These are phyloP conservation scores for Sporothrix mexicana DNA, from an alignment of 2,329 filamentous ascomycete genomes.

Conservation along the genomic window DNA sequence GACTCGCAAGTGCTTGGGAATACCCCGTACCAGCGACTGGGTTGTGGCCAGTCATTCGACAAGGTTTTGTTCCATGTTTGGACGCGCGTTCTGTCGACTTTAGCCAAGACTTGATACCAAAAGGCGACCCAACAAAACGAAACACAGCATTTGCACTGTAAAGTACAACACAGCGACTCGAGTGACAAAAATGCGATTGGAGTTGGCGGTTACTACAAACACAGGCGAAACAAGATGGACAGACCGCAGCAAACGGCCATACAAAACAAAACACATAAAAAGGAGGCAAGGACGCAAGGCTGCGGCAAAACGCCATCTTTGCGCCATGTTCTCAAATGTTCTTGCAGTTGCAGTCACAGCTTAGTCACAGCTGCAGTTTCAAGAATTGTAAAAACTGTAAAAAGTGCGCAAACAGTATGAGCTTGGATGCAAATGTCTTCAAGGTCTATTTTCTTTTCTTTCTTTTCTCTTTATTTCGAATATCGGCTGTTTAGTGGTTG, in stretches of 20 bases:
- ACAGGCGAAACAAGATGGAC: constrained; percentile 16
- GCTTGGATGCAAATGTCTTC: not conserved
- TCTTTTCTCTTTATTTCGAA: not conserved
- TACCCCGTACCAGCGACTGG: too few relatives aligned
- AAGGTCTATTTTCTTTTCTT: not conserved
- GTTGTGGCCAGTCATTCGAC: not conserved
- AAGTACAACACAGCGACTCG: too few relatives aligned
- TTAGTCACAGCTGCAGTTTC: not conserved
- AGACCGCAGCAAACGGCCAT: constrained; percentile 24
- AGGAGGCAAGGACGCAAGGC: not conserved
- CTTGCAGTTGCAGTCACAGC: not conserved
- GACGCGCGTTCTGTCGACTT: not conserved
- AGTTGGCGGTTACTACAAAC: not conserved
- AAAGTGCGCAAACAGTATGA: too few relatives aligned
- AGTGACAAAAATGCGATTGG: not conserved
- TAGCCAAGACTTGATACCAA: constrained; percentile 13
- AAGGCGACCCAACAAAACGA: not conserved
- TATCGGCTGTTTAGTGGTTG: constrained; percentile 41
- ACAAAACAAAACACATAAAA: constrained; percentile 7
- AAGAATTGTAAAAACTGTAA: not conserved
- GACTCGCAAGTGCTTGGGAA: not conserved
- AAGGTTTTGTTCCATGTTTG: not conserved
- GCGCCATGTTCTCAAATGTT: not conserved
- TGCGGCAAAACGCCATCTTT: not conserved
- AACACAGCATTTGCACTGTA: too few relatives aligned